Percentiles rank a stretch among this genome's conserved stretches.
These are phyloP conservation scores for Leptographium procerum DNA, from an alignment of 2,329 filamentous ascomycete genomes.

Conservation along the genomic window DNA sequence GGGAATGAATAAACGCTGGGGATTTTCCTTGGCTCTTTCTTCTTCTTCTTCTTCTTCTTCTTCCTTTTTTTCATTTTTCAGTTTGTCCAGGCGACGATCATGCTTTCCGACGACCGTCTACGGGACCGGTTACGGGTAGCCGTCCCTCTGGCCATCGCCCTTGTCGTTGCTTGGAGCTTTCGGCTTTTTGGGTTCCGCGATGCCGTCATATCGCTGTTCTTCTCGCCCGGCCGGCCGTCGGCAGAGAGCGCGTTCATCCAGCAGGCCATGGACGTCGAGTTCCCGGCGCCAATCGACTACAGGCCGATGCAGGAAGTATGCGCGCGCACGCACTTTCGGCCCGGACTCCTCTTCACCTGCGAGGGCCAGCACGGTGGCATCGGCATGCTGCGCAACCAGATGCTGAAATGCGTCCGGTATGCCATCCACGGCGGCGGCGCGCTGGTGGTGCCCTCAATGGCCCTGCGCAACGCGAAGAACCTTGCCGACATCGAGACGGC, in stretches of 20 bases:
- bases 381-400: constrained; percentile 28
- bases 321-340: constrained; percentile 19
- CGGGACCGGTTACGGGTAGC: background rate
- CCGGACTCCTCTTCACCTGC: constrained; percentile 26
- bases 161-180: constrained; percentile 8
- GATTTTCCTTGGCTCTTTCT: background rate
- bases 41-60: background rate
- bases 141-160: background rate
- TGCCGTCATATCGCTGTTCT: constrained; percentile 2
- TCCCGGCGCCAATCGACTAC: constrained; percentile 22
- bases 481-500: constrained; percentile 20
- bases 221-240: background rate
- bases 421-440: constrained; percentile 25
- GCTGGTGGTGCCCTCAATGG: constrained; percentile 25
- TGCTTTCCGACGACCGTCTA: background rate
- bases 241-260: constrained; percentile 13
- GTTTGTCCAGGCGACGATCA: background rate
- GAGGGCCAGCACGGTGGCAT: constrained; percentile 27
- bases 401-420: constrained; percentile 28
- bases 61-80: background rate
- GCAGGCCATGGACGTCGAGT: constrained; percentile 21
- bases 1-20: no score
- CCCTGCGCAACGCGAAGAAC: constrained; percentile 21
- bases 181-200: constrained; percentile 8
- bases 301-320: constrained; percentile 22